Evolutionary conservation across 2,329 filamentous ascomycete species (phyloP), one percentile per base, ranked within the genome.

Genomic region (Penicillium olsonii): DNA sequence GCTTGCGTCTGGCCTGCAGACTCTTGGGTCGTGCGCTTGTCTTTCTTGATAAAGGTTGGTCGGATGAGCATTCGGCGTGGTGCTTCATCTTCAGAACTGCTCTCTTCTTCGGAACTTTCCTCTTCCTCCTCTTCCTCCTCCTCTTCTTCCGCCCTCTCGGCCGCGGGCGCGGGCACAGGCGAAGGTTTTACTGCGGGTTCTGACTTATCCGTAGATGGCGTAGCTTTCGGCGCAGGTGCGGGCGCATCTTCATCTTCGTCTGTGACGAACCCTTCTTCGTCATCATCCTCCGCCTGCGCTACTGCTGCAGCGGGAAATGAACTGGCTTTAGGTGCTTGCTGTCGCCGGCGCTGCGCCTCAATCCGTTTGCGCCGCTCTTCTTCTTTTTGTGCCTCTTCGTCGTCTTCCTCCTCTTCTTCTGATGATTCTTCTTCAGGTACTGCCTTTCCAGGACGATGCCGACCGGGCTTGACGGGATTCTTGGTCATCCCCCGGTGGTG

Each of bases 371-470:
- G 63, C 49, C 69, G 64, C 58, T 78, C 65, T 53, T 87, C 80
- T 56, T 87, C 83, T 52, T 67, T 62, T 54, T 75, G 59, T 45
- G 85, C 80, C 53, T 88, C 83, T 40, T 70, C 80, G 51, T 88
- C 82, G 42, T 74, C 75, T 9, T 76, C 75, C 19, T 79, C 78
- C 2, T 79, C 76, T 37, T 82, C 78, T 46, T 78, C 76, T 3
- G 74, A 74, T 3, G 74, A 77, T 4, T 66, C 65, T 45, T 77
- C 74, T 47, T 79, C 76, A 12, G 71, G 70, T 31, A 77, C 62
- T 42, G 86, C 78, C 71, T 96, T 97, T 58, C 94, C 92, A 14
- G 92, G 87, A 50, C 91, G 85, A 64, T 96, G 88, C 49, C 94
- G 88, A 59, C 85, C 59, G 19, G 90, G 88, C 68, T 85, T 85